Base-by-base conservation (phyloP, 1,284 basidiomycete species). In the Neonothopanus nambi region DNA sequence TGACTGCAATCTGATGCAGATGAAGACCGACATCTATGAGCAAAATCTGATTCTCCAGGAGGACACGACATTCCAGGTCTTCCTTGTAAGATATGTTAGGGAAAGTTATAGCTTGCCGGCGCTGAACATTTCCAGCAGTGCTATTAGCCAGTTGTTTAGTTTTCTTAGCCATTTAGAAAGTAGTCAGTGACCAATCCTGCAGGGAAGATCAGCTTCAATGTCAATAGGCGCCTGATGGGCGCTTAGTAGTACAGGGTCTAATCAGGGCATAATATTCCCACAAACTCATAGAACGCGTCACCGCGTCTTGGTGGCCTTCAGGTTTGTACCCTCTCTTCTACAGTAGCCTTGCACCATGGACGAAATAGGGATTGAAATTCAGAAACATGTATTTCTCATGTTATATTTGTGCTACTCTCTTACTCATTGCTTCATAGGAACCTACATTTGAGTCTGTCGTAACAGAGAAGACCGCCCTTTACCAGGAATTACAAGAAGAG, bases 381-480 rank as follows among this genome's bases (percentile, higher is more conserved):
- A 88, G 70, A 87, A 88, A 66, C 86, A 89, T 80, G 93, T 93
- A 57, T 50, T 55, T 55, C 64, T 51, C 12, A 42, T 55, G 9
- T 2, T 13, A 33, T 60, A 33, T 8, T 20, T 33, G 24, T 11
- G n/a, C n/a, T n/a, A n/a, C 51, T 51, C 7, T 54, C 12, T 21
- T 23, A 6, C 21, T 28, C 4, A 33, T 56, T 56, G 56, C 52
- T 51, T 48, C 18, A 6, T 65, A 96, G 93, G 95, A 96, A 67
- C 93, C 91, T 33, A 91, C 93, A 30, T 93, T 96, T 68, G 88
- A 91, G 58, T 83, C 90, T 4, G 89, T 93, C 55, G 83, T 95
- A 50, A 85, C 82, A 43, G 94, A 98, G 73, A 96, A 95, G 79
- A 84, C 89, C 36, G 84, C 89, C 24, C 78, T 97, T 43, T 82